Evolutionary conservation across 2,329 filamentous ascomycete genomes (phyloP), one percentile per base, ranked within the genome.

Genomic region (Fusarium sp.): DNA sequence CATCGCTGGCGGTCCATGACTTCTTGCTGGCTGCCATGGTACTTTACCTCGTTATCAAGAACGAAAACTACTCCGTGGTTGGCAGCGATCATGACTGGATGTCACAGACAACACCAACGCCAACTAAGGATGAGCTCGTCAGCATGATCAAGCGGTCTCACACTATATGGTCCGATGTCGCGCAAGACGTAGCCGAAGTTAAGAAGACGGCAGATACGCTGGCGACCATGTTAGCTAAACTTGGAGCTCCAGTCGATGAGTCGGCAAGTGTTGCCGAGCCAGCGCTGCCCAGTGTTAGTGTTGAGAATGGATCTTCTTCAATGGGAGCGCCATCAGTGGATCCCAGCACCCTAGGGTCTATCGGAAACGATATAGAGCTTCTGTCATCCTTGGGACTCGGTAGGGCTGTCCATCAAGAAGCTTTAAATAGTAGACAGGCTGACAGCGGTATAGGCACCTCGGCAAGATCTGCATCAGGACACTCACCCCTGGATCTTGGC

Each of bases 21-120:
- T 91, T 88, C 51, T 78, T 91, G 52, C 81, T 91, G 4, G 88
- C 88, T 1, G 84, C 86, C 56, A 88, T 89, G 83, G 83, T 91
- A 15, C 72, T 91, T 5, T 90, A 87, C 64, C 77, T 91, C 19
- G 77, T 84, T 19, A 73, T 84, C 24, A 82, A 83, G 65, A 83
- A 81, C 71, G 78, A 81, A 21, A 75, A 75, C 39, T 83, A 83
- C 61, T 72, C 74, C 36, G 80, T 83, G 9, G 72, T 69, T 17
- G 79, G 77, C 6, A 76, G 72, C 13, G 73, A 76, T 15, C 64
- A 67, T 33, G 76, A 78, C 62, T 82, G 80, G 81, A 75, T 79
- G 62, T 73, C 72, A 40, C 73, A 76, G 42, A 75, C 76, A 22
- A 70, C 72, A 8, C 70, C 75, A 19, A 64, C 76, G 17, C 77